Evolutionary conservation across 805 yeast genomes (phyloP).

Genomic region (Saccharomycopsis malanga): DNA sequence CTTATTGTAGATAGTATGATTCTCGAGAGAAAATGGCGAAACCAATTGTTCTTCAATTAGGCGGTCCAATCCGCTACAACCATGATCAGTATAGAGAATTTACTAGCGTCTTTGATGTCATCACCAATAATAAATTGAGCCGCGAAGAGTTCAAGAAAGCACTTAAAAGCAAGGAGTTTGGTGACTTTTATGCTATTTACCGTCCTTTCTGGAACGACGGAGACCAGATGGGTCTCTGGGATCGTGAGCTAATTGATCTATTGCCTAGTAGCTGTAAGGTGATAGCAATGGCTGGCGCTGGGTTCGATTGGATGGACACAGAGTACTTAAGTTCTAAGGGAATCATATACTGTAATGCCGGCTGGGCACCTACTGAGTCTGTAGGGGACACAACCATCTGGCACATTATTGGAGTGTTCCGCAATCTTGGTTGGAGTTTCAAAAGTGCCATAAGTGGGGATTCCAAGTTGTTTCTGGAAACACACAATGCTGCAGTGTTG

Average conservation of each 20-base stretch:
- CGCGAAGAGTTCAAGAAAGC: conserved; percentile 13
- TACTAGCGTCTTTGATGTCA: conserved; percentile 7
- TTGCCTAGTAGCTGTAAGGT: conserved; percentile 15
- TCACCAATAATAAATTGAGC: not conserved
- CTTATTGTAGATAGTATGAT: no score
- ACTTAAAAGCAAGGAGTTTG: conserved; percentile 5
- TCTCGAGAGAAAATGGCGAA: conserved; percentile 14
- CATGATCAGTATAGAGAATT: conserved; percentile 9
- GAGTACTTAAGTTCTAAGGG: conserved; percentile 33
- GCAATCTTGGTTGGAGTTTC: conserved; percentile 18
- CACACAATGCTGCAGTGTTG: conserved; percentile 16
- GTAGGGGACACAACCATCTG: conserved; percentile 20
- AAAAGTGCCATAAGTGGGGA: conserved; percentile 11
- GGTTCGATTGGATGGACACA: conserved; percentile 49
- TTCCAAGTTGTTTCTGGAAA: not conserved
- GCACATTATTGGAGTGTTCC: conserved; percentile 17
- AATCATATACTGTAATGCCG: conserved; percentile 26
- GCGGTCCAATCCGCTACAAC: conserved; percentile 21
- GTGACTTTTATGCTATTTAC: conserved; percentile 18
- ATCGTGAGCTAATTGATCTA: conserved; percentile 15
- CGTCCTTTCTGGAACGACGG: conserved; percentile 22
- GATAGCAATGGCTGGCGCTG: conserved; percentile 36
- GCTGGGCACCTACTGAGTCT: conserved; percentile 18
- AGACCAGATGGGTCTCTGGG: conserved; percentile 20
- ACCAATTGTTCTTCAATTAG: conserved; percentile 17